Base-by-base conservation (phyloP, 176 grass and related monocot species). In the Poa pratensis region DNA sequence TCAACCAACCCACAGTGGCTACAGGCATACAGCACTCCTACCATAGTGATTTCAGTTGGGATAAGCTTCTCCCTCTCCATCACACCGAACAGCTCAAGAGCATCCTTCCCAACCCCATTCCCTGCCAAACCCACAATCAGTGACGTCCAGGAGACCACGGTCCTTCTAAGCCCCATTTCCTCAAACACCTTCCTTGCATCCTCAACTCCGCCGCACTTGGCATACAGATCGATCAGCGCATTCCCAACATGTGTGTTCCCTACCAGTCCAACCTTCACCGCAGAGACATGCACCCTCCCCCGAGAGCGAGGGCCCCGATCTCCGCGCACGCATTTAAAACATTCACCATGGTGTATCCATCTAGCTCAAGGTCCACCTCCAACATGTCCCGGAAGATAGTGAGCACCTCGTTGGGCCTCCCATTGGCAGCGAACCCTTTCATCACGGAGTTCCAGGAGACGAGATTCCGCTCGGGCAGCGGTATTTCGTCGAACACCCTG, bases 1-100 rank as follows among this genome's bases (percentile, higher is more conserved):
- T 97, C 89, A 16, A 97, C 90, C 79, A 88, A 81, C 3, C 95
- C 92, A 12, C 90, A 97, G 77, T 94, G 95, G 75, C 90, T 97
- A 64, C 95, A 97, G 76, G 95, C 95, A 34, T 97, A 93, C n/a
- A 94, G 1, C 55, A 97, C 95, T 14, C 90, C 90, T 10, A 94
- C 88, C 90, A 97, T 92, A 3, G 92, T 97, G 55, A 97, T 94
- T 82, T 93, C 92, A 37, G 88, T 94, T 0, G 89, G 92, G 39
- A 93, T 46, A 57, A 93, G 78, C 54, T 83, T 90, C 85, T 93
- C 76, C 71, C 63, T 82, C 85, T 94, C 90, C 92, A 97, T 97
- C 10, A 57, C 70, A 49, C 40, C 5, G 30, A 97, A 97, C 13
- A 97, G 70, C 35, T 94, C 82, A 0, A 97, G 87, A 5, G 95